Conservation (phyloP, 176 grass and related monocot genomes). For the Saccharum spontaneum region DNA sequence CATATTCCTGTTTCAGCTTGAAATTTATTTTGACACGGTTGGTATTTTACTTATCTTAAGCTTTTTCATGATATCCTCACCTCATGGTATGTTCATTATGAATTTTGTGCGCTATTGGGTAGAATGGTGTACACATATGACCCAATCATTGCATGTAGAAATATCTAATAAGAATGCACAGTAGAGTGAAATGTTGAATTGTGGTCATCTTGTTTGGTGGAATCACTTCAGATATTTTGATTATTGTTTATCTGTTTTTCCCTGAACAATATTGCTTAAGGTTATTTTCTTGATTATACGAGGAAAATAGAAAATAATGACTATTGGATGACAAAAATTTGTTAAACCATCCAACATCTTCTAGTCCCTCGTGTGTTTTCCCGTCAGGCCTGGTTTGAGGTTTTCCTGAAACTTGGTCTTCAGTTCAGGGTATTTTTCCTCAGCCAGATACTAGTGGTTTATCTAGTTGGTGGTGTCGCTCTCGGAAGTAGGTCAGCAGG, state of each 20-base stretch:
- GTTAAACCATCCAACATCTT: not conserved
- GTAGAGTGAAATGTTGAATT: not conserved
- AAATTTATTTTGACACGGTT: no score
- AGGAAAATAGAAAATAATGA: not conserved
- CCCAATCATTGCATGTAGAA: not conserved
- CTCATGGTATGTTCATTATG: no score
- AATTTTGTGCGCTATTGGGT: no score
- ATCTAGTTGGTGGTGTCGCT: no score
- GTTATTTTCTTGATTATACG: not conserved
- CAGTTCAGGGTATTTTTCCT: no score
- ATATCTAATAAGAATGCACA: not conserved
- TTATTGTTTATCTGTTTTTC: not conserved
- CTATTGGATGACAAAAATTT: not conserved
- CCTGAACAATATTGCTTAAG: not conserved
- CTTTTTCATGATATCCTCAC: no score
- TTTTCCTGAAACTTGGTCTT: no score
- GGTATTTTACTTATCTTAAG: no score
- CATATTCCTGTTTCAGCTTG: not conserved
- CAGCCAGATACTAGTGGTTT: no score
- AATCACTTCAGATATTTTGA: not conserved
- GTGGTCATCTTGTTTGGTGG: not conserved
- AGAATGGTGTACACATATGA: not conserved
- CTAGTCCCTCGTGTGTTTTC: no score
- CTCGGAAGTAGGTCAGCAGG: no score
- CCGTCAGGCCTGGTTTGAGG: no score